Evolutionary conservation across 352 stramenopile species (phyloP), one percentile per base, ranked within the genome.

Genomic region (Phytophthora crassamura): DNA sequence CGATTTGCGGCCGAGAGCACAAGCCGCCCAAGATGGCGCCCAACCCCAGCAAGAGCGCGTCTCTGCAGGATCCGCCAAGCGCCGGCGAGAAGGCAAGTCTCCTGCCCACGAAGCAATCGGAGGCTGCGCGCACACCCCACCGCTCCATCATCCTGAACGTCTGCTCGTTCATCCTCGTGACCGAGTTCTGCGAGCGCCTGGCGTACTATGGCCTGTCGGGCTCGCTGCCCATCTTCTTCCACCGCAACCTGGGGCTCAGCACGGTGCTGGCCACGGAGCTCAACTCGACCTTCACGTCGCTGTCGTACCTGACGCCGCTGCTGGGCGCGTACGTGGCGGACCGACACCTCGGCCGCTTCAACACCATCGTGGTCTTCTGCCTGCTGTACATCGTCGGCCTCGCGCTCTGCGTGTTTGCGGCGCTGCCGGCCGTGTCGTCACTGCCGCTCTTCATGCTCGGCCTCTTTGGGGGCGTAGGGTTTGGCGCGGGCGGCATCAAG

Each of bases 81-180:
- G 28, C 18, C 18, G 59, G 36, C 22, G 69, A 72, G 59, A 69
- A 50, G 30, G 28, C 35, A 34, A 75, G 45, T 32, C 64, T 76
- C 25, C 57, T 73, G 18, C 66, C 64, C 5, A 50, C 62, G 36
- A 80, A 75, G 51, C 16, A 45, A 12, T 32, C 47, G 12, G 58
- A 54, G 25, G 20, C 20, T 8, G 15, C 18, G 18, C 20, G 67
- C 6, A 33, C 35, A 28, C 63, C 61, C 39, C 75, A 86, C 54
- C 79, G 82, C 56, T 95, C 88, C 25, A 90, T 94, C 61, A 93
- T 95, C 63, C 52, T 93, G 42, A 91, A 71, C 69, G 83, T 95
- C 50, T 96, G 88, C 76, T 93, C 86, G 1, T 96, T 90, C 71
- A 96, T 96, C 56, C 86, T 96, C 54, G 84, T 93, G 51, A 93